Percentiles rank a stretch among this genome's conserved stretches.
phyloP scores from a whole-genome alignment of 2,329 filamentous ascomycete genomes.

The Phialophora expanda region DNA sequence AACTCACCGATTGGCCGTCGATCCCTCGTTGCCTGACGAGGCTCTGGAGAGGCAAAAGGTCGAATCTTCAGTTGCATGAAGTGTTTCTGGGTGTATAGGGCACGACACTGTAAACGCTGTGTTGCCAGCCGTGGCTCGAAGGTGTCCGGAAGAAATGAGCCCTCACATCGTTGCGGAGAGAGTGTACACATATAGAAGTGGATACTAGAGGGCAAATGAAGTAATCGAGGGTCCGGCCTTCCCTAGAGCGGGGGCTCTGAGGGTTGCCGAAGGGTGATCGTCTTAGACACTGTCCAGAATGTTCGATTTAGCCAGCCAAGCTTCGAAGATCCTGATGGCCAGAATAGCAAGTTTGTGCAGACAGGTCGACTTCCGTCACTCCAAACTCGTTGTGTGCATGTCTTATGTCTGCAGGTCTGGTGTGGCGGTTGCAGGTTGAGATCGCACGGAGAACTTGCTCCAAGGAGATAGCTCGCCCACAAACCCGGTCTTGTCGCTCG shows the following conservation, averaged over 20 bases:
- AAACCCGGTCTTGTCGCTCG: background rate
- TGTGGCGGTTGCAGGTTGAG: constrained; percentile 8
- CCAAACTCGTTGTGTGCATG: constrained; percentile 18
- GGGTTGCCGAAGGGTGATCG: constrained; percentile 5
- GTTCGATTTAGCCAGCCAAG: constrained; percentile 21
- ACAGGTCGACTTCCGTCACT: background rate
- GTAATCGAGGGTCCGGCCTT: background rate
- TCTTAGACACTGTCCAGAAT: constrained; percentile 26
- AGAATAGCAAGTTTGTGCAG: background rate
- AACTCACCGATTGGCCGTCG: constrained; percentile 23
- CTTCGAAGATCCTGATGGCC: background rate
- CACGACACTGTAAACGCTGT: background rate
- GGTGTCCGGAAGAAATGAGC: background rate
- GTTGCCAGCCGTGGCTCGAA: background rate
- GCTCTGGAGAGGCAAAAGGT: background rate
- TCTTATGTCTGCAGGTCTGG: constrained; percentile 11
- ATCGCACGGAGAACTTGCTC: constrained; percentile 22
- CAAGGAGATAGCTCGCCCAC: constrained; percentile 9
- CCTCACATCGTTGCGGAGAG: background rate
- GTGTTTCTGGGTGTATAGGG: background rate
- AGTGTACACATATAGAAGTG: constrained; percentile 11
- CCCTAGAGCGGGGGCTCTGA: background rate
- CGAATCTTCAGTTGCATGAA: background rate
- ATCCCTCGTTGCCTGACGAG: constrained; percentile 3
- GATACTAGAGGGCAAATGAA: constrained; percentile 1